Conservation (phyloP, 768 basidiomycete genomes). For the Xerocomellus dryophilus region DNA sequence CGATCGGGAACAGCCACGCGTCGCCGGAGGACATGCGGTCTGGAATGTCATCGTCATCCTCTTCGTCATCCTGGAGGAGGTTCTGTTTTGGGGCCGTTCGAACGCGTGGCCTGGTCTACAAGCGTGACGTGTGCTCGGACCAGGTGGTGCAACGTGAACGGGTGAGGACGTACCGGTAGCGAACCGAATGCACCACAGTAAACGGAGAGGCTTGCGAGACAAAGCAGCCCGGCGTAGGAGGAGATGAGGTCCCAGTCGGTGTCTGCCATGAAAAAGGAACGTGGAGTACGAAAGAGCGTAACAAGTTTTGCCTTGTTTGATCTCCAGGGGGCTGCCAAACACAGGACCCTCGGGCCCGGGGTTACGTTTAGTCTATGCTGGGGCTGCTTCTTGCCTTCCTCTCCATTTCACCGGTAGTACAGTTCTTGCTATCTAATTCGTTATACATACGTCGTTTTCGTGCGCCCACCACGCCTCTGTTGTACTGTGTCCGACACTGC, state of each 20-base stretch:
- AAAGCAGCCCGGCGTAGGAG: conserved; percentile 66
- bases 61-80: conserved; percentile 40
- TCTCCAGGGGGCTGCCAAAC: conserved; percentile 3
- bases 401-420: background rate
- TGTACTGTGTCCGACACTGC: too few relatives aligned
- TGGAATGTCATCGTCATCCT: conserved; percentile 48
- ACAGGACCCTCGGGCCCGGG: too few relatives aligned
- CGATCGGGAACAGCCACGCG: conserved; percentile 75
- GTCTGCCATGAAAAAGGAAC: conserved; percentile 13
- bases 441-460: too few relatives aligned
- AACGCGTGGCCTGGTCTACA: conserved; percentile 7
- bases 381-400: background rate
- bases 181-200: conserved; percentile 70
- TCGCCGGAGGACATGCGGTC: conserved; percentile 64
- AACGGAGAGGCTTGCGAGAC: conserved; percentile 62
- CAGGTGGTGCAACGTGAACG: background rate
- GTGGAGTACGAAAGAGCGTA: background rate
- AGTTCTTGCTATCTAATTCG: background rate
- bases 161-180: conserved; percentile 50
- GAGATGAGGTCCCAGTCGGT: conserved; percentile 58
- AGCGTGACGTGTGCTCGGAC: background rate
- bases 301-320: conserved; percentile 21
- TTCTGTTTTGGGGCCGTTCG: background rate
- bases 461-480: too few relatives aligned
- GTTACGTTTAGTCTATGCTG: background rate